phyloP scores from a whole-genome alignment of 2,329 filamentous ascomycete genomes.

The Graphilbum sp. region DNA sequence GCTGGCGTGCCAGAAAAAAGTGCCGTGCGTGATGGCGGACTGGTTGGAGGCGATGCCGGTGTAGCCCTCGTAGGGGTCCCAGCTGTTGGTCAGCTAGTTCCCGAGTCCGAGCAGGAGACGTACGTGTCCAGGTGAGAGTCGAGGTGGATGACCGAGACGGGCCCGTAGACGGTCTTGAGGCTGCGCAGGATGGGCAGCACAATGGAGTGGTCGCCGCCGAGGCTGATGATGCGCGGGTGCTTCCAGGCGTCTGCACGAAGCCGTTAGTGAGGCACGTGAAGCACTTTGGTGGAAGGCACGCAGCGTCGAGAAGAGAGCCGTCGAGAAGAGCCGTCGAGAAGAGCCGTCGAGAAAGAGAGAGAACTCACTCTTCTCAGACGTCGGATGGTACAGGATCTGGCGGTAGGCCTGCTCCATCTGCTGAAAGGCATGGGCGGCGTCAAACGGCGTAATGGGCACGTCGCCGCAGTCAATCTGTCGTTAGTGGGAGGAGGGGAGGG shows the following conservation, averaged over 20 bases:
- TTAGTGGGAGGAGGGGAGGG: too few relatives aligned
- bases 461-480: slow-evolving; percentile 10
- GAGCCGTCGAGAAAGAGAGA: neutral
- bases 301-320: too few relatives aligned
- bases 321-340: too few relatives aligned
- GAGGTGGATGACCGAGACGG: slow-evolving; percentile 16
- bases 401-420: slow-evolving; percentile 11
- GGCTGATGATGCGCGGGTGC: slow-evolving; percentile 8
- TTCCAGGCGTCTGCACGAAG: slow-evolving; percentile 1
- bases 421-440: slow-evolving; percentile 10
- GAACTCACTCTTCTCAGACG: slow-evolving; percentile 1
- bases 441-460: slow-evolving; percentile 10
- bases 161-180: slow-evolving; percentile 14
- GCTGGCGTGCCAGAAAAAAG: slow-evolving; percentile 71
- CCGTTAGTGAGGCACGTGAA: too few relatives aligned
- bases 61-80: slow-evolving; percentile 43
- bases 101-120: neutral
- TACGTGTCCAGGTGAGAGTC: slow-evolving; percentile 14
- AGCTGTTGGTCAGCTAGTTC: neutral
- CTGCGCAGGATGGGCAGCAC: slow-evolving; percentile 14
- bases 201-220: slow-evolving; percentile 16
- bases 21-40: slow-evolving; percentile 69
- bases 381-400: slow-evolving; percentile 4
- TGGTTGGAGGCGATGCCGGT: slow-evolving; percentile 61
- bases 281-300: too few relatives aligned